Percentiles rank a stretch among this genome's conserved stretches.
phyloP scores from a whole-genome alignment of 129 eudicot species.

The Flaveria trinervia region DNA sequence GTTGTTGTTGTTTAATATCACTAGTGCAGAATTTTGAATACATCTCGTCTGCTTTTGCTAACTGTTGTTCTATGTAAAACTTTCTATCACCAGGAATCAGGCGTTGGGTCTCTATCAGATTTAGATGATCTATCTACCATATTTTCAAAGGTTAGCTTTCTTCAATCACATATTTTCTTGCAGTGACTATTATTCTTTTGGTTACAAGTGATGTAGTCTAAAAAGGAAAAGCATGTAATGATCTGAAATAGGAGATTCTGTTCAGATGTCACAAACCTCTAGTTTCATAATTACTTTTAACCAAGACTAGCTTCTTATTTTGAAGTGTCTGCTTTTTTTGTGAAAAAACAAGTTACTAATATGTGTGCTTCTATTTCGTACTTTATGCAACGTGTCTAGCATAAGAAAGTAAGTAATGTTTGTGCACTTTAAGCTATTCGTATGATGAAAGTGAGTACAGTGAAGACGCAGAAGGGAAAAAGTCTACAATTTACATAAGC shows the following conservation, averaged over 20 bases:
- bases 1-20: slow-evolving; percentile 3
- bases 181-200: not conserved
- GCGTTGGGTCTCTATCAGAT: slow-evolving; percentile 76
- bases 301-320: no score
- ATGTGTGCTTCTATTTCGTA: no score
- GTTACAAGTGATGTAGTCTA: not conserved
- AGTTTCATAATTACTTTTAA: no score
- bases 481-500: not conserved
- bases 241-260: no score
- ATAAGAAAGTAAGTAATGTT: no score
- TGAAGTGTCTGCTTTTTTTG: no score
- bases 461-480: not conserved
- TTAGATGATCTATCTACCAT: slow-evolving; percentile 89
- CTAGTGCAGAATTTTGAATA: slow-evolving; percentile 8
- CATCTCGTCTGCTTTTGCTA: slow-evolving; percentile 24
- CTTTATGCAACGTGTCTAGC: no score
- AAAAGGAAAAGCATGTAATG: no score
- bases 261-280: no score
- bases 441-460: no score
- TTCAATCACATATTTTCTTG: slow-evolving; percentile 26
- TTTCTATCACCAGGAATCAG: slow-evolving; percentile 58
- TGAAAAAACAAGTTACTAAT: no score
- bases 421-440: no score
- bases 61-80: slow-evolving; percentile 24
- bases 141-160: slow-evolving; percentile 77